Evolutionary conservation across 2,329 filamentous ascomycete genomes (phyloP), one percentile per base, ranked within the genome.

Genomic region (Calonectria henricotiae): DNA sequence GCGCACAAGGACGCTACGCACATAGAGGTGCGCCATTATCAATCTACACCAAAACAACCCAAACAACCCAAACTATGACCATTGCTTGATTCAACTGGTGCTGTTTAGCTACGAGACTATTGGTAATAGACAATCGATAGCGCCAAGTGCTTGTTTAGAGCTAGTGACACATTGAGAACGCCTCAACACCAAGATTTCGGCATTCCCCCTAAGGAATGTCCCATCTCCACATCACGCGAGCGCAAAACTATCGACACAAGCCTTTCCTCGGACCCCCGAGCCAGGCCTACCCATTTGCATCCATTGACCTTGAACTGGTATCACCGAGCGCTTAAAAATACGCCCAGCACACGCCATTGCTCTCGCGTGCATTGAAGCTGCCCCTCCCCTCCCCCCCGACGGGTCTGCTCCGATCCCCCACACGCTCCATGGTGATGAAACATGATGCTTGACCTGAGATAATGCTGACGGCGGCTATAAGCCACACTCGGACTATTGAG

Each of bases 161-260:
- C 25, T 25, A 44, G 8, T 44, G 12, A 12, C 23, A 27, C 20
- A 17, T 15, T n/a, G 2, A 20, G 35, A 61, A 61, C 46, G 27
- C 51, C n/a, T 41, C 41, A 60, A 61, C 64, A 61, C 64, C 64
- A 61, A 39, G 27, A 46, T 39, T 43, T 41, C 39, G 55, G 55
- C 55, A 61, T 49, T 43, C 32, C 37, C 44, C 55, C 23, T 17
- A 30, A 23, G 13, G 46, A 27, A 61, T 47, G 39, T 20, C 23
- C 25, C 43, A 61, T 30, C 55, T 44, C 55, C 55, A 61, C 55
- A 41, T 32, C 25, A 32, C 25, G 39, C 55, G 37, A 44, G 37
- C 23, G 3, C 54, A 30, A 51, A 44, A 49, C 17, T 30, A 51
- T 23, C 35, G 25, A 17, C 17, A 1, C 46, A 62, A 25, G 4